Base-by-base conservation (phyloP, 1,284 basidiomycete genomes). In the Porodaedalea pini region DNA sequence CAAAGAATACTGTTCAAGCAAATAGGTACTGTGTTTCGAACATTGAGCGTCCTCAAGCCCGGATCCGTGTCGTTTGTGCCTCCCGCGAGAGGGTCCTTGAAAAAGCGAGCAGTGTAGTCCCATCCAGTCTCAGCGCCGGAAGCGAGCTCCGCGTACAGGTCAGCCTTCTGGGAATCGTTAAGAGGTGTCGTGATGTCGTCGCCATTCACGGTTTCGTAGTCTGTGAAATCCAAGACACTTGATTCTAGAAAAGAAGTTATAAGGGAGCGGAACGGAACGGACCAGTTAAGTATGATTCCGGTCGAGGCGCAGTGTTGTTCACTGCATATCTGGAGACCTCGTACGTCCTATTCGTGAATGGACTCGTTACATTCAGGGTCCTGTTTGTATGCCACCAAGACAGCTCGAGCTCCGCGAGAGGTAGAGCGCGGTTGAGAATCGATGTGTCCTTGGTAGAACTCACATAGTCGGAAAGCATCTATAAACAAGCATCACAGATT, bases 91-190 rank as follows among this genome's bases (percentile, higher is more conserved):
- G 76, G 80, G 47, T 77, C 64, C 40, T 73, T 72, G 54, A 80
- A 70, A 72, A 77, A 82, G 34, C 86, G 75, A 1, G 74, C 71
- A 7, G 71, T 73, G 54, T 75, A 81, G 61, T 81, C 80, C 80
- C 79, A 82, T 3, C 75, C 93, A 10, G 81, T 83, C 75, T 97
- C 94, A 1, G 93, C 94, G 43, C 92, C 94, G 51, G 79, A 81
- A 0, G 94, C 94, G 19, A 98, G 80, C 68, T 96, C 88, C n/a
- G 89, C 81, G 66, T 94, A 98, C n/a, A 98, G 69, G 2, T 78
- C 81, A 0, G 79, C 78, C 49, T 80, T 77, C 66, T 87, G 71
- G 1, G 77, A 72, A 19, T 84, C 83, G 57, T 81, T 88, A 50
- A 92, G 71, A 3, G 81, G 68, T 0, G 82, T 79, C 31, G 66